Evolutionary conservation across 108 stramenopile genomes (phyloP), one percentile per base, ranked within the genome.

Genomic region (Nannochloropsis salina): DNA sequence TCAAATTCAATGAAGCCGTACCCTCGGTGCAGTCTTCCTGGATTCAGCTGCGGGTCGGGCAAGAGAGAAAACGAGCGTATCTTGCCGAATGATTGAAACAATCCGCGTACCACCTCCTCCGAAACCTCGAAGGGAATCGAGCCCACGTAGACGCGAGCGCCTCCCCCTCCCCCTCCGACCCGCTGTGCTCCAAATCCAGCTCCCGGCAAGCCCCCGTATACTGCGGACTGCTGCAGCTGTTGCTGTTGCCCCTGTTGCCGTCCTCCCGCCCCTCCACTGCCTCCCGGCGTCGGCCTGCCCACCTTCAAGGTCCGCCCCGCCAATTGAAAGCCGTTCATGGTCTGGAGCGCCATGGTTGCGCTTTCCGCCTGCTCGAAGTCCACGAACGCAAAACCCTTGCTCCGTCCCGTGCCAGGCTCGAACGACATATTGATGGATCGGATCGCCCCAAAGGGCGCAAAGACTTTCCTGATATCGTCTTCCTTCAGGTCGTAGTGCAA

Each of bases 401-500:
- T 86, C 10, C 80, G 84, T 6, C 85, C 87, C 3, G 87, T 89
- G 18, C 22, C 9, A 3, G 85, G 85, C 41, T 89, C 89, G 44
- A 87, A 44, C 2, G 88, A 88, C 89, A 89, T 88, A 42, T 89
- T 87, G 80, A 89, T 87, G 6, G 42, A 18, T n/a, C 82, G 86
- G 9, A 89, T 41, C 21, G 44, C 42, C 11, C 89, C 89, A 82
- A 88, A 89, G 2, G 87, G 82, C 4, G 85, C 81, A 43, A 89
- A 89, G 9, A 20, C 87, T 86, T 80, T 87, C 88, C 42, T 86
- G 87, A 89, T 88, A 21, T 89, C 89, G 44, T 85, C 86, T 21
- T 88, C 88, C 86, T 89, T 88, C 3, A 89, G 85, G 31, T 89
- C 88, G 82, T 89, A 89, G 85, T 89, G 88, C 80, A 89, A 85